Percentiles rank a stretch among this genome's conserved stretches.
Conservation (phyloP, 176 grass and related monocot genomes). For the Juncus inflexus region DNA sequence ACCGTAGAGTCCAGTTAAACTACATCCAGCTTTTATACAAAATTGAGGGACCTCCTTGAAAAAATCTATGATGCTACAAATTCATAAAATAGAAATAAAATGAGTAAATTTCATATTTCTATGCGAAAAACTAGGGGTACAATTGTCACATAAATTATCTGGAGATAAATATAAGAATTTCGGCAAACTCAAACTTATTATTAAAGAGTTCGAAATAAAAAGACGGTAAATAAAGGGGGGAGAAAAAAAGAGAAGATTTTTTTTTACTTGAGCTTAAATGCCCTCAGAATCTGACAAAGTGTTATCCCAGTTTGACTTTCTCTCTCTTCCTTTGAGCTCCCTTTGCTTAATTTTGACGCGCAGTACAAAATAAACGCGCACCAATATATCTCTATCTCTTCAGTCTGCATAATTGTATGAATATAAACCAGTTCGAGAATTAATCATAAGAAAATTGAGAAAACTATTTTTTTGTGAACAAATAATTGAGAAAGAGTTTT, state of each 20-base stretch:
- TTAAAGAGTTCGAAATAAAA: neutral
- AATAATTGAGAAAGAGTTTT: neutral
- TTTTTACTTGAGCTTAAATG: constrained; percentile 67
- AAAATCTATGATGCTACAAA: constrained; percentile 70
- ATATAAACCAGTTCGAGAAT: constrained; percentile 2
- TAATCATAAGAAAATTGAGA: constrained; percentile 2
- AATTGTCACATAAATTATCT: no score
- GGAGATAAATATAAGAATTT: no score
- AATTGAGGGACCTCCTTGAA: constrained; percentile 97
- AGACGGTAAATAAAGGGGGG: neutral
- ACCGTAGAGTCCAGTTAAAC: constrained; percentile 67
- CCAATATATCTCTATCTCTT: constrained; percentile 82
- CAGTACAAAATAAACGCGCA: constrained; percentile 79
- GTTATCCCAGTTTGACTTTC: constrained; percentile 45
- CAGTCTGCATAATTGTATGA: constrained; percentile 40
- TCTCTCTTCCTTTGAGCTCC: constrained; percentile 38
- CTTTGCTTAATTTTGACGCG: constrained; percentile 64
- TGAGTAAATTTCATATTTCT: constrained; percentile 1
- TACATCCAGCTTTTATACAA: constrained; percentile 68
- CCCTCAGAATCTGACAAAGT: constrained; percentile 76
- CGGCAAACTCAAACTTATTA: no score
- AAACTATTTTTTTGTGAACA: constrained; percentile 5
- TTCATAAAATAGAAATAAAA: constrained; percentile 22
- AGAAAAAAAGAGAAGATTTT: neutral
- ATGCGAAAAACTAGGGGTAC: neutral